Evolutionary conservation across 2,329 filamentous ascomycete species (phyloP), one percentile per base, ranked within the genome.

Genomic region (Aspergillus intermedius): DNA sequence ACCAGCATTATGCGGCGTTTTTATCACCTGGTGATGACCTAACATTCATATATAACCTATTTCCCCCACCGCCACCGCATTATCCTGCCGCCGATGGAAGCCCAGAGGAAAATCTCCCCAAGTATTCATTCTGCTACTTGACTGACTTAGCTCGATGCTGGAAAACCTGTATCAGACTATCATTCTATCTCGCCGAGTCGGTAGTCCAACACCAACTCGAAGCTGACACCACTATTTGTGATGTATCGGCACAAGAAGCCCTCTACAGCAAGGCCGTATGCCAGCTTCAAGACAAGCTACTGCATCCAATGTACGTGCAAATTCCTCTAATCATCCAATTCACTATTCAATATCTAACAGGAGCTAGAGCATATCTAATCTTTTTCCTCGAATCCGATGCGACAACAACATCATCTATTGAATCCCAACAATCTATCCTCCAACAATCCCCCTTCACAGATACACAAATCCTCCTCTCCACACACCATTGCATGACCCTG

Each of bases 71-170:
- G 0, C 60, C 60, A 21, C 60, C 60, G 17, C 52, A 58, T 8
- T 63, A 63, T 30, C 34, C 34, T 35, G 47, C 55, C 3, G n/a
- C 44, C 13, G 49, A 45, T 8, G 53, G 39, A 10, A 39, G 49
- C 8, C 40, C 41, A 12, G 44, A 44, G 8, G 52, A 58, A n/a
- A 53, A 53, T 30, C 53, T 53, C 21, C 58, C 56, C 10, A 52
- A 58, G n/a, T 60, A 62, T 41, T 58, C 59, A n/a, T 51, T 63
- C 17, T 57, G 51, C 10, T 63, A 63, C 44, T 40, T 63, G 13
- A 50, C 52, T 3, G 59, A 62, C 34, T 47, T 63, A 2, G 53
- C 49, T 13, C 48, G 56, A 34, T 62, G 60, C 44, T 63, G 60
- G 60, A 45, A 30, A 22, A 62, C 60, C 8, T 63, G 60, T 21